Percentiles rank a stretch among this genome's conserved stretches.
phyloP scores from a whole-genome alignment of 2,329 filamentous ascomycete species.

The Coleophoma crateriformis region DNA sequence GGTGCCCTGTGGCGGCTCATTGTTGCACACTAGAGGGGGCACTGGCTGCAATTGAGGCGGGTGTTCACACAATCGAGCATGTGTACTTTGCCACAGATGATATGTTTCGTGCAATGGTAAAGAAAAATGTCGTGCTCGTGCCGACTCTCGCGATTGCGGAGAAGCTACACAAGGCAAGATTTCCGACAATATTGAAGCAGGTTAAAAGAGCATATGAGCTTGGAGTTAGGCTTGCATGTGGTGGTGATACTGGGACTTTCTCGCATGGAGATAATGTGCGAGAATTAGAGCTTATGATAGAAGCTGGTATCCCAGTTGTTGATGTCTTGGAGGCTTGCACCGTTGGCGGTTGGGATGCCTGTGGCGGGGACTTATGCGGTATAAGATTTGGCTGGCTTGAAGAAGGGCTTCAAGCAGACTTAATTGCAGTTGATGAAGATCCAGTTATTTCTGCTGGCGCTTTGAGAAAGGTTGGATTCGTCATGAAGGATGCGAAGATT shows the following conservation, averaged over 20 bases:
- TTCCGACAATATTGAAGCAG: slow-evolving; percentile 29
- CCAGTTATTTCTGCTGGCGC: slow-evolving; percentile 33
- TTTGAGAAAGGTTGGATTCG: slow-evolving; percentile 43
- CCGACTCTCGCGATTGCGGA: slow-evolving; percentile 45
- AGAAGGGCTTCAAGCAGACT: slow-evolving; percentile 42
- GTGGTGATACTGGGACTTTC: slow-evolving; percentile 48
- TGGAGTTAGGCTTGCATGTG: slow-evolving; percentile 44
- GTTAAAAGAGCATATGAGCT: slow-evolving; percentile 37
- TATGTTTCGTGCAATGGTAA: slow-evolving; percentile 36
- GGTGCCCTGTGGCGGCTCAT: slow-evolving; percentile 38
- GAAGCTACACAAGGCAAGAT: slow-evolving; percentile 18
- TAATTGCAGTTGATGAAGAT: slow-evolving; percentile 42
- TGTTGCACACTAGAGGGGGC: slow-evolving; percentile 35
- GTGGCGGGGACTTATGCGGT: slow-evolving; percentile 45
- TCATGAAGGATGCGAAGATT: slow-evolving; percentile 51
- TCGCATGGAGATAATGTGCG: slow-evolving; percentile 45
- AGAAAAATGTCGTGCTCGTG: slow-evolving; percentile 41
- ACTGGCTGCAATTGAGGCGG: slow-evolving; percentile 39
- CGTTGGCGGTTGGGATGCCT: slow-evolving; percentile 49
- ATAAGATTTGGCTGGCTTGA: slow-evolving; percentile 46
- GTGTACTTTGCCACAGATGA: slow-evolving; percentile 32
- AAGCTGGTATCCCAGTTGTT: slow-evolving; percentile 42
- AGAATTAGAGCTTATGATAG: slow-evolving; percentile 48
- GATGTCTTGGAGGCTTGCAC: slow-evolving; percentile 45
- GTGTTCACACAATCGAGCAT: slow-evolving; percentile 43